Percentiles rank a stretch among this genome's conserved stretches.
Conservation (phyloP, 2,329 filamentous ascomycete species). For the Dothiorella sarmentorum region DNA sequence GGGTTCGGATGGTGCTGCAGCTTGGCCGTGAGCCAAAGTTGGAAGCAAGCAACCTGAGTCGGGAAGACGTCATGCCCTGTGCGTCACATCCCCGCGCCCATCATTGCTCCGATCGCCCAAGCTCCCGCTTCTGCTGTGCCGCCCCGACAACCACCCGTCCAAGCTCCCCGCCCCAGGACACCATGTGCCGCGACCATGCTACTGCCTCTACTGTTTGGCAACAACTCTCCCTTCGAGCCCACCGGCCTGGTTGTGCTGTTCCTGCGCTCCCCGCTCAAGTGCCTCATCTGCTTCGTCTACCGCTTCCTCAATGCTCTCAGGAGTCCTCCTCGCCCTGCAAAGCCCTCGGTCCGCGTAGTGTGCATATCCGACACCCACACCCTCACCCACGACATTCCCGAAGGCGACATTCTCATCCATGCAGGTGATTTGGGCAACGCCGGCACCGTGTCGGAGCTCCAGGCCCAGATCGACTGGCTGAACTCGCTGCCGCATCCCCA, state of each 20-base stretch:
- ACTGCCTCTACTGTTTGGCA: conserved; percentile 3
- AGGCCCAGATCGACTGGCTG: conserved; percentile 83
- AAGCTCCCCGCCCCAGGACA: too few relatives aligned
- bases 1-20: neutral
- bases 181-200: too few relatives aligned
- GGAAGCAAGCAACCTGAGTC: neutral
- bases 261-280: conserved; percentile 14
- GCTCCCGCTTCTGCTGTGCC: neutral
- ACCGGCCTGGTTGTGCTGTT: neutral
- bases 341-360: conserved; percentile 67
- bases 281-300: conserved; percentile 56
- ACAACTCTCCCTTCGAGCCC: conserved; percentile 17
- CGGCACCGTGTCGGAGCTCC: conserved; percentile 70
- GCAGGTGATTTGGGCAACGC: conserved; percentile 78
- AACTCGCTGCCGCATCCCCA: conserved; percentile 67
- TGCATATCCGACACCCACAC: conserved; percentile 90
- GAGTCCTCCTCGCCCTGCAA: conserved; percentile 58
- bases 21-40: neutral
- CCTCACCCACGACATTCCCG: conserved; percentile 58
- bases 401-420: conserved; percentile 83
- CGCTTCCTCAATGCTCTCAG: conserved; percentile 64
- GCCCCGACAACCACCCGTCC: neutral
- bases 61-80: conserved; percentile 7
- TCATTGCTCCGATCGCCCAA: neutral
- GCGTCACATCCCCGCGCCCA: conserved; percentile 6